Evolutionary conservation across 345 rosid genomes (phyloP).

Genomic region (Viola odorata): DNA sequence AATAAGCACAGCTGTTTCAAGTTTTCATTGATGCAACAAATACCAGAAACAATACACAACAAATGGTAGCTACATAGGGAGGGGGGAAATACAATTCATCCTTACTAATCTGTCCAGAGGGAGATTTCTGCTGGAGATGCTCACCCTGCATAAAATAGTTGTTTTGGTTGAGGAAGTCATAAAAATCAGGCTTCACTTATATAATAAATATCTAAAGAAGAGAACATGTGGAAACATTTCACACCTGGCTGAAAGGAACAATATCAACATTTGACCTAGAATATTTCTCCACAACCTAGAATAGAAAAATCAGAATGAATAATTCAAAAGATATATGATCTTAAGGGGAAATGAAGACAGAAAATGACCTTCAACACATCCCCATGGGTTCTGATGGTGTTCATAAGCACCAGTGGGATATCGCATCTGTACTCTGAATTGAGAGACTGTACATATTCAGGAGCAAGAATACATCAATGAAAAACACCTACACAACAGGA

Average conservation of each 20-base stretch:
- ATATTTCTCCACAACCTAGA: constrained; percentile 46
- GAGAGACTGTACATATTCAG: constrained; percentile 33
- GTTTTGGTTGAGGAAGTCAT: neutral
- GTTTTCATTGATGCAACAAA: neutral
- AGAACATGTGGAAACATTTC: constrained; percentile 5
- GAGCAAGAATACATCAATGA: constrained; percentile 3
- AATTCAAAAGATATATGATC: constrained; percentile 6
- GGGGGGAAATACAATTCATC: constrained; percentile 26
- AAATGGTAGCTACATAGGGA: neutral
- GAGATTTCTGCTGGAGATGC: constrained; percentile 13
- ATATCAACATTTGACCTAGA: constrained; percentile 34
- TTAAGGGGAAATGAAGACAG: constrained; percentile 9
- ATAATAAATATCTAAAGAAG: neutral
- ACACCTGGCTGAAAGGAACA: constrained; percentile 37
- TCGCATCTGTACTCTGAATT: constrained; percentile 48
- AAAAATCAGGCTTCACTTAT: neutral
- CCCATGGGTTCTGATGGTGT: constrained; percentile 29
- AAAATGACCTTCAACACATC: constrained; percentile 39
- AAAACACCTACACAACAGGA: neutral
- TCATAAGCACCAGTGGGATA: constrained; percentile 43
- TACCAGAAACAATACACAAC: neutral
- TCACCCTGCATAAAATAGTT: constrained; percentile 18
- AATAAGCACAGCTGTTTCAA: neutral
- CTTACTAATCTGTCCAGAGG: constrained; percentile 10
- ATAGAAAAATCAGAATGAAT: constrained; percentile 16